phyloP scores from a whole-genome alignment of 2,329 filamentous ascomycete genomes.

The Meredithiella fracta region DNA sequence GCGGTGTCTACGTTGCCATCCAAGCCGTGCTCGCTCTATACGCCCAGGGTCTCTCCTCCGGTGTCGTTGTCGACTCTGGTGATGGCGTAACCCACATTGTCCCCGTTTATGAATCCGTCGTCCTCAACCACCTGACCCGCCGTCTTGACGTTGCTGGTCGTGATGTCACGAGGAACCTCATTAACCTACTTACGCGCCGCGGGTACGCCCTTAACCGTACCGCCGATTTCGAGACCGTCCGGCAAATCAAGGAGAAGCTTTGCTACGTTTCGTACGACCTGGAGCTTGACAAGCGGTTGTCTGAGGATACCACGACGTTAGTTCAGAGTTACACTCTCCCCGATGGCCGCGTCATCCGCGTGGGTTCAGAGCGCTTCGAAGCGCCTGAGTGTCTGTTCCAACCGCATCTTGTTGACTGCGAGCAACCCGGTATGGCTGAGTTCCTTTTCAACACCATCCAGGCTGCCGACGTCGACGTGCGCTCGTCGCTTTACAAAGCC shows the following conservation, averaged over 20 bases:
- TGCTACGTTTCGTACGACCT: slow-evolving; percentile 99
- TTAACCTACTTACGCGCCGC: slow-evolving; percentile 79
- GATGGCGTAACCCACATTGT: slow-evolving; percentile 98
- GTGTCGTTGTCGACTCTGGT: slow-evolving; percentile 96
- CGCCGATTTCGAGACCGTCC: slow-evolving; percentile 95
- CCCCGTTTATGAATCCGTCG: slow-evolving; percentile 93
- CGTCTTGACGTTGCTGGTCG: slow-evolving; percentile 89
- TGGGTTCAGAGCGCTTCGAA: slow-evolving; percentile 94
- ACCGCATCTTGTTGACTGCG: slow-evolving; percentile 91
- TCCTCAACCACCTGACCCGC: slow-evolving; percentile 89
- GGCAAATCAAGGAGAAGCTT: slow-evolving; percentile 99
- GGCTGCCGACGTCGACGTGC: slow-evolving; percentile 84
- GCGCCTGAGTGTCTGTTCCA: slow-evolving; percentile 97
- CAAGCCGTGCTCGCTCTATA: slow-evolving; percentile 93
- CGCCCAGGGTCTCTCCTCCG: slow-evolving; percentile 80
- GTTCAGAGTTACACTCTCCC: slow-evolving; percentile 96
- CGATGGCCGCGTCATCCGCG: slow-evolving; percentile 86
- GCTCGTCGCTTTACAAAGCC: slow-evolving; percentile 86
- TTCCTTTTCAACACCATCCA: slow-evolving; percentile 99
- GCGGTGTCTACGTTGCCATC: slow-evolving; percentile 93
- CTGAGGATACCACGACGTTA: slow-evolving; percentile 90
- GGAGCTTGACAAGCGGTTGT: slow-evolving; percentile 85
- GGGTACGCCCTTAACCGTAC: slow-evolving; percentile 96
- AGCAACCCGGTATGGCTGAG: slow-evolving; percentile 91
- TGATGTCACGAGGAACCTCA: slow-evolving; percentile 96